phyloP scores from a whole-genome alignment of 2,329 filamentous ascomycete species.

The Sporothrix curviconia region DNA sequence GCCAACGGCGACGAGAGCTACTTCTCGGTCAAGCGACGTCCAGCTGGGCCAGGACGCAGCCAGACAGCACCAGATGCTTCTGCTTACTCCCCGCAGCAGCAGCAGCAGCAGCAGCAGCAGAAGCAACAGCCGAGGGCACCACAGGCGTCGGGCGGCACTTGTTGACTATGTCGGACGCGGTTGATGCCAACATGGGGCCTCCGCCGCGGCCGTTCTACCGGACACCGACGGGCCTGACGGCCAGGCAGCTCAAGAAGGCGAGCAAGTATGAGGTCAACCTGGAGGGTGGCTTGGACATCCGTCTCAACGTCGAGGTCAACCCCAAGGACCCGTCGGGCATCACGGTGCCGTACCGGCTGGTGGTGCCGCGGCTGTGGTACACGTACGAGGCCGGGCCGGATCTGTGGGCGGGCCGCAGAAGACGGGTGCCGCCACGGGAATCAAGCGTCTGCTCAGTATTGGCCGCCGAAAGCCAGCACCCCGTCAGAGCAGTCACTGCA shows the following conservation, averaged over 20 bases:
- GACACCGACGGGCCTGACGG: constrained; percentile 61
- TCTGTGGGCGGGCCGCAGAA: constrained; percentile 21
- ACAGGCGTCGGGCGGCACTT: neutral
- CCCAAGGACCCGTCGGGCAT: constrained; percentile 79
- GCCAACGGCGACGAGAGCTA: constrained; percentile 50
- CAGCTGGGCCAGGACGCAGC: constrained; percentile 13
- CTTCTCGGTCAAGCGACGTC: constrained; percentile 41
- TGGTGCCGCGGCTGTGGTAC: constrained; percentile 72
- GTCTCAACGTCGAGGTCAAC: constrained; percentile 82
- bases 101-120: neutral
- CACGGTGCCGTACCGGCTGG: constrained; percentile 77
- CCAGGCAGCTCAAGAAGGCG: constrained; percentile 52
- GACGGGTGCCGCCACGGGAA: constrained; percentile 27
- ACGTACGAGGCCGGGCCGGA: constrained; percentile 41
- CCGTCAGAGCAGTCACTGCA: no score
- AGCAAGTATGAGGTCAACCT: constrained; percentile 61
- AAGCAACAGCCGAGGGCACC: constrained; percentile 17
- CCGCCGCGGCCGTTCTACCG: constrained; percentile 49
- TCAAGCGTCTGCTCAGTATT: constrained; percentile 42
- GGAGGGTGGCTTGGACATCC: constrained; percentile 77
- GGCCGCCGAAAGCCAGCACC: constrained; percentile 30
- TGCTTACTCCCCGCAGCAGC: neutral
- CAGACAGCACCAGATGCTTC: constrained; percentile 19
- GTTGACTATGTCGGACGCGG: neutral
- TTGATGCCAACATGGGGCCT: neutral